Conservation (phyloP, 1,284 basidiomycete genomes). For the Exobasidium cylindrosporum region DNA sequence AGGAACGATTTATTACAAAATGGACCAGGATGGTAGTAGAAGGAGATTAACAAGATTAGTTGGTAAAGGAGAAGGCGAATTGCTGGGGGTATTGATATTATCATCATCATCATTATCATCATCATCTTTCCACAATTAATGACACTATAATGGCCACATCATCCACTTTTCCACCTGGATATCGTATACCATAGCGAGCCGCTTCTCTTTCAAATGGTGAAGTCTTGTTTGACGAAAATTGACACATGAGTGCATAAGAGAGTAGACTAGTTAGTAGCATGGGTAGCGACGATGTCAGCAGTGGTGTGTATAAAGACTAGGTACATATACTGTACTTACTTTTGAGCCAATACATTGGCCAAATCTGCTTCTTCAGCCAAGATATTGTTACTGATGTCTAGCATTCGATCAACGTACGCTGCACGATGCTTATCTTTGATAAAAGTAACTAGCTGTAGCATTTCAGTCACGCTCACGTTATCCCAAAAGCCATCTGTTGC, state of each 20-base stretch:
- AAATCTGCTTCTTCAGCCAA: slow-evolving; percentile 14
- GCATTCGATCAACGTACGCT: slow-evolving; percentile 9
- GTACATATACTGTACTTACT: slow-evolving; percentile 16
- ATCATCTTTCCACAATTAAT: slow-evolving; percentile 56
- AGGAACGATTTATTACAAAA: not conserved
- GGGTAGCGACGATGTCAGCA: slow-evolving; percentile 4
- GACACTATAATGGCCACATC: slow-evolving; percentile 61
- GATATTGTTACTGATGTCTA: not conserved
- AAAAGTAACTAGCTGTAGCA: slow-evolving; percentile 40
- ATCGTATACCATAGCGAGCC: slow-evolving; percentile 50
- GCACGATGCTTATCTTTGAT: slow-evolving; percentile 46
- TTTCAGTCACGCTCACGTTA: slow-evolving; percentile 65
- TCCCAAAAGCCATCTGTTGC: slow-evolving; percentile 83
- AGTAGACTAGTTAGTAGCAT: slow-evolving; percentile 30
- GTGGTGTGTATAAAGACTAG: too few relatives aligned
- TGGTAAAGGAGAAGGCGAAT: too few relatives aligned
- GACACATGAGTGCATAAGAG: slow-evolving; percentile 36
- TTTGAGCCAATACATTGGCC: slow-evolving; percentile 17
- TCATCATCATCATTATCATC: too few relatives aligned
- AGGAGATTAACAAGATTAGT: too few relatives aligned
- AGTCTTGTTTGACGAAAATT: slow-evolving; percentile 65
- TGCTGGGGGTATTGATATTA: too few relatives aligned
- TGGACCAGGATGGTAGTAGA: slow-evolving; percentile 1
- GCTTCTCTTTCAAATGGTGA: slow-evolving; percentile 58
- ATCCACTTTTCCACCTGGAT: slow-evolving; percentile 58